These are phyloP conservation scores for Paramecium pentaurelia DNA, from an alignment of 73 alveolate species.

Conservation along the genomic window DNA sequence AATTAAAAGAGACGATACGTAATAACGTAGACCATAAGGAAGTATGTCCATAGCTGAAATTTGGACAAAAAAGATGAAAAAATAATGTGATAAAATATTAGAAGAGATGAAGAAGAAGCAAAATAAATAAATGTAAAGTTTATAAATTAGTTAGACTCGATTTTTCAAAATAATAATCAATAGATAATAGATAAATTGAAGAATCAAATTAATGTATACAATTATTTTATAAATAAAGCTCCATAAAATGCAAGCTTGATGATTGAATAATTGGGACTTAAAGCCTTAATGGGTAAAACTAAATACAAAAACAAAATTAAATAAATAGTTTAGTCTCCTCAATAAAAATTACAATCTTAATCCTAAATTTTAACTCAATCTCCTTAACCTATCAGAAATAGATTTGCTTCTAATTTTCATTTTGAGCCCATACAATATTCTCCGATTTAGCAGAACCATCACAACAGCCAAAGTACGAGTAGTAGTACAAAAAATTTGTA, in stretches of 20 bases:
- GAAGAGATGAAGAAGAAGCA: not conserved
- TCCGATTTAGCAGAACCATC: not conserved
- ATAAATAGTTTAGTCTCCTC: not conserved
- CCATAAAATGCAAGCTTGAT: not conserved
- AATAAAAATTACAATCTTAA: not conserved
- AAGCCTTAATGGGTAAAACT: not conserved
- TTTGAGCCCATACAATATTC: not conserved
- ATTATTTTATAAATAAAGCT: not conserved
- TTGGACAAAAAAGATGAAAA: conserved; percentile 33
- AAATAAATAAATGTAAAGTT: not conserved
- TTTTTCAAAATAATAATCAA: not conserved
- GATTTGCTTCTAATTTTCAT: not conserved
- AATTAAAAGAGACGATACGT: not conserved
- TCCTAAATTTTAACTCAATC: not conserved
- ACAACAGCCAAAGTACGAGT: not conserved
- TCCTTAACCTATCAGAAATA: not conserved
- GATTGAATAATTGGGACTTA: not conserved
- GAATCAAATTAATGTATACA: not conserved
- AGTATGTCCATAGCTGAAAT: conserved; percentile 31
- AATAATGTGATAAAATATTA: not conserved
- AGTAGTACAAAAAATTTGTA: conserved; percentile 22
- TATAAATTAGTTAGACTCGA: not conserved
- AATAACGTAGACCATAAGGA: not conserved
- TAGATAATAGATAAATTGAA: not conserved
- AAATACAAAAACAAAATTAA: not conserved